These are phyloP conservation scores for Manihot esculenta DNA, from an alignment of 441 rosid genomes.

Conservation along the genomic window DNA sequence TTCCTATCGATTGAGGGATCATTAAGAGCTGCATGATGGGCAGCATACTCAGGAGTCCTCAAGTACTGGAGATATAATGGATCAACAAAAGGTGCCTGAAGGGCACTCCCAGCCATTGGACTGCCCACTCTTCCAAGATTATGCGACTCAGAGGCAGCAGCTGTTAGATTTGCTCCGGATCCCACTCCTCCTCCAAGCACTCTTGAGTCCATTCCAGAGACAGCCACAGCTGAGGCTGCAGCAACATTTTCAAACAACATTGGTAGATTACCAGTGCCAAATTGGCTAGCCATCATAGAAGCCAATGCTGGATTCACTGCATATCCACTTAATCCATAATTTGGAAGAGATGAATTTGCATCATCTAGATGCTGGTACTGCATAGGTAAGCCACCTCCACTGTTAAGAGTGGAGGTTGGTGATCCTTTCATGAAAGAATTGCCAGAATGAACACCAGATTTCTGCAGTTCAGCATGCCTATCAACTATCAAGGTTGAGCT, in stretches of 20 bases:
- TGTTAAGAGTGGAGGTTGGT: constrained; percentile 50
- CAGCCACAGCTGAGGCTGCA: constrained; percentile 62
- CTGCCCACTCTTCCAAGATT: constrained; percentile 41
- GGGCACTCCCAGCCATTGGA: constrained; percentile 36
- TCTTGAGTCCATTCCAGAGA: constrained; percentile 65
- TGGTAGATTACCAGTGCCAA: constrained; percentile 56
- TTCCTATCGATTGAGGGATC: constrained; percentile 46
- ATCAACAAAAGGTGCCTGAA: constrained; percentile 43
- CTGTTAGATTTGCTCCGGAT: constrained; percentile 42
- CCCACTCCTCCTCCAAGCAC: constrained; percentile 52
- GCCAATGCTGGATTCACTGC: constrained; percentile 58
- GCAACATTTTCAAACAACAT: constrained; percentile 67
- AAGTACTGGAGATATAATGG: constrained; percentile 48
- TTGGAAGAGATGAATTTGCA: constrained; percentile 43
- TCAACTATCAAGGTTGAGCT: constrained; percentile 36
- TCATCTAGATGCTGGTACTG: constrained; percentile 60
- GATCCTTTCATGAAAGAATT: constrained; percentile 63
- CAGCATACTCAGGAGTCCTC: constrained; percentile 47
- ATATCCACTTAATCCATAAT: constrained; percentile 52
- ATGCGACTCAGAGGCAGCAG: constrained; percentile 42
- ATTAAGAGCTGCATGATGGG: constrained; percentile 45
- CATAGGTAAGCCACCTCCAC: constrained; percentile 48
- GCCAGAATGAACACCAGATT: constrained; percentile 34
- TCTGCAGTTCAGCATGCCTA: constrained; percentile 47
- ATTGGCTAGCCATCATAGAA: constrained; percentile 65